phyloP scores from a whole-genome alignment of 306 rosid species.

The Malus domestica region DNA sequence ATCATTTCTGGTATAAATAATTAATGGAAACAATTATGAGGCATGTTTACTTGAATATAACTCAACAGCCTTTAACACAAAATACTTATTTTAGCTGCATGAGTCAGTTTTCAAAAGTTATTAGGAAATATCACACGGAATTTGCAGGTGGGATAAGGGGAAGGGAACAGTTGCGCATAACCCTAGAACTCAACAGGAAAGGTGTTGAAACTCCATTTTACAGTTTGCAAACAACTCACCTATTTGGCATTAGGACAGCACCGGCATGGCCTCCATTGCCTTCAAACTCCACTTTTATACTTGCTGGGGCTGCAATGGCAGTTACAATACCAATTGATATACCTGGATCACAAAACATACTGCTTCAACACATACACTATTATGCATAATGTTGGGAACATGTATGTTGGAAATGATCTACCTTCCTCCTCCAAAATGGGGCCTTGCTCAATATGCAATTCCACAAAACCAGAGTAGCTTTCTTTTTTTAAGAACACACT shows the following conservation, averaged over 20 bases:
- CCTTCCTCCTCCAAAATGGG: slow-evolving; percentile 93
- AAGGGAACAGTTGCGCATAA: not conserved
- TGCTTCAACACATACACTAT: not conserved
- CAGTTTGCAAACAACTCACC: slow-evolving; percentile 32
- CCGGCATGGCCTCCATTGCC: slow-evolving; percentile 98
- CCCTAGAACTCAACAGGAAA: not conserved
- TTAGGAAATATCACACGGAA: not conserved
- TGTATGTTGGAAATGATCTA: slow-evolving; percentile 7
- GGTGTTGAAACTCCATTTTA: not conserved
- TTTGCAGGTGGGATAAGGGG: not conserved
- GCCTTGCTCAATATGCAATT: slow-evolving; percentile 93
- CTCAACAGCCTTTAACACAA: not conserved
- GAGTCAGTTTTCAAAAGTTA: not conserved
- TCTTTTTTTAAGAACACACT: slow-evolving; percentile 67
- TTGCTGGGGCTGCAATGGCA: slow-evolving; percentile 95
- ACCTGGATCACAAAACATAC: slow-evolving; percentile 37
- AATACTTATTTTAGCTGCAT: not conserved
- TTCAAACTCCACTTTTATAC: slow-evolving; percentile 80
- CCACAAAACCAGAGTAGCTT: slow-evolving; percentile 82
- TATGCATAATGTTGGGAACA: slow-evolving; percentile 8
- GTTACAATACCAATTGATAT: slow-evolving; percentile 77
- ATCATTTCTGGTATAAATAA: slow-evolving; percentile 59
- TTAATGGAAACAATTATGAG: slow-evolving; percentile 5
- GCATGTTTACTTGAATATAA: not conserved
- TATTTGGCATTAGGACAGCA: slow-evolving; percentile 84